Conservation (phyloP, 441 rosid species). For the Sinapis alba region DNA sequence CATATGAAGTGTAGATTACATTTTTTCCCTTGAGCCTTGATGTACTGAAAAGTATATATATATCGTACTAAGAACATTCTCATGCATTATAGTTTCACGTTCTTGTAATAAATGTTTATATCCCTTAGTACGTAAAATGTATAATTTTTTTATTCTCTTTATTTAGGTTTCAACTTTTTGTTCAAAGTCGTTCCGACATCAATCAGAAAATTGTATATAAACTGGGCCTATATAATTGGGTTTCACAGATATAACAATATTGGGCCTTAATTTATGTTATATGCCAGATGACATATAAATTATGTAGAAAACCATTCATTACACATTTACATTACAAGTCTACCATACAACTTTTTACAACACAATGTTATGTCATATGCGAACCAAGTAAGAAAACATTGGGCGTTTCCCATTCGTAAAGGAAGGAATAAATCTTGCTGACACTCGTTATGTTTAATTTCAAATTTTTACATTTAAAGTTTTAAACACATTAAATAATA, state of each 20-base stretch:
- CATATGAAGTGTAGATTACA: background rate
- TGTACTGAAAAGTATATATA: background rate
- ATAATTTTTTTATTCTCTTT: background rate
- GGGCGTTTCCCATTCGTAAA: background rate
- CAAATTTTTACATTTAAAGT: background rate
- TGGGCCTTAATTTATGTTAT: background rate
- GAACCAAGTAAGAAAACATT: background rate
- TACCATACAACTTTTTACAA: background rate
- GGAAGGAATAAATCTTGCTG: background rate
- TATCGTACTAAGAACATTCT: background rate
- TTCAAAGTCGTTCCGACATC: background rate
- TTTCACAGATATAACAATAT: background rate
- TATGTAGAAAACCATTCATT: background rate
- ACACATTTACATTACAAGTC: background rate
- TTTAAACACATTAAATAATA: background rate
- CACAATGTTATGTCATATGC: background rate
- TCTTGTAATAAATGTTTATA: background rate
- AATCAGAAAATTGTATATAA: background rate
- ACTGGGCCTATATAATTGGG: slow-evolving; percentile 9
- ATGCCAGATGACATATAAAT: background rate
- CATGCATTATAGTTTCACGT: background rate
- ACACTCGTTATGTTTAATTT: background rate
- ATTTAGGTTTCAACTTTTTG: background rate
- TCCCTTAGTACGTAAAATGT: background rate
- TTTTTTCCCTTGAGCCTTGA: background rate